A percentile compares a stretch with the other conserved stretches of the same genome.
Conservation (phyloP, 2,329 filamentous ascomycete genomes). For the Gaeumannomyces tritici region DNA sequence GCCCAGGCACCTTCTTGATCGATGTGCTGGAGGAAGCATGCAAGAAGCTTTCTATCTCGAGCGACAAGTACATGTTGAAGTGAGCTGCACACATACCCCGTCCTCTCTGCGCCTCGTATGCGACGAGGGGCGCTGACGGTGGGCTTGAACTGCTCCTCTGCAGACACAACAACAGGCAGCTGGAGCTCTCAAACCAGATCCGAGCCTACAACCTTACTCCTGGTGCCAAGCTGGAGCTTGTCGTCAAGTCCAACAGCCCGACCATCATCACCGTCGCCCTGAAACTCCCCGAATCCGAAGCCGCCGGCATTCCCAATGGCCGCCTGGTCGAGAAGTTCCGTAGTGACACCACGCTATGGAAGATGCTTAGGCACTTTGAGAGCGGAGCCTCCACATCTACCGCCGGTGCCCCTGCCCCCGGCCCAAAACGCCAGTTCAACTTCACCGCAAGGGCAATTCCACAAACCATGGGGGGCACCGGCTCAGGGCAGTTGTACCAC, state of each 20-base stretch:
- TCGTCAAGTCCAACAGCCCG: conserved; percentile 76
- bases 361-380: conserved; percentile 83
- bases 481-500: conserved; percentile 73
- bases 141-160: not conserved
- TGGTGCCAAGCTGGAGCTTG: conserved; percentile 87
- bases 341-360: conserved; percentile 82
- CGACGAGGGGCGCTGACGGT: not conserved
- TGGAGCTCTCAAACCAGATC: conserved; percentile 79
- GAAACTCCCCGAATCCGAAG: conserved; percentile 68
- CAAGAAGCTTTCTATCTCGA: conserved; percentile 63
- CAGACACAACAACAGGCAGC: conserved; percentile 71
- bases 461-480: conserved; percentile 39
- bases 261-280: conserved; percentile 83
- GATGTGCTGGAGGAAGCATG: conserved; percentile 87
- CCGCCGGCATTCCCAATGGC: conserved; percentile 46
- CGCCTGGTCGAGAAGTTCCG: conserved; percentile 78
- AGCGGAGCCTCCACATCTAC: conserved; percentile 1
- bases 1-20: conserved; percentile 67
- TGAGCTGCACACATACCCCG: conserved; percentile 27
- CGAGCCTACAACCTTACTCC: conserved; percentile 72
- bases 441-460: conserved; percentile 78
- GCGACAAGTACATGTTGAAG: conserved; percentile 75
- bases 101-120: not conserved
- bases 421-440: conserved; percentile 52
- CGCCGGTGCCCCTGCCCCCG: conserved; percentile 21